Percentiles rank a stretch among this genome's conserved stretches.
Conservation (phyloP, 768 basidiomycete genomes). For the Ephemerocybe angulata region DNA sequence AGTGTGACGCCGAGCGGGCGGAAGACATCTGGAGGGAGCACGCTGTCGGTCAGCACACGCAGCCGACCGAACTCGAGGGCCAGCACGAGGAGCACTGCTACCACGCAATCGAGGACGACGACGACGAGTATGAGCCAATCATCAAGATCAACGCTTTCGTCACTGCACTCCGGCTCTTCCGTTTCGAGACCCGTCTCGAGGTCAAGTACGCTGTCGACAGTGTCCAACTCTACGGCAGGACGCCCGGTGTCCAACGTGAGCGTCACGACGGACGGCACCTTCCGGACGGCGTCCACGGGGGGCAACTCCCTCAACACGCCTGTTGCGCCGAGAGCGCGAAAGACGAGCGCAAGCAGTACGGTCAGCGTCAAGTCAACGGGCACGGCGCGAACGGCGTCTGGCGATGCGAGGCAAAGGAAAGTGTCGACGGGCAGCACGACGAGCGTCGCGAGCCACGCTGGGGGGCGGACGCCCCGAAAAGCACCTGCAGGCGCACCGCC, state of each 20-base stretch:
- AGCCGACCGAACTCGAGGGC: conserved; percentile 25
- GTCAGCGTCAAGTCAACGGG: neutral
- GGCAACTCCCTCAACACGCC: neutral
- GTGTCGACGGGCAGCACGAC: neutral
- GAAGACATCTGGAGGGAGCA: neutral
- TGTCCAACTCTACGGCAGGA: too few species aligned
- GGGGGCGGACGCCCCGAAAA: neutral
- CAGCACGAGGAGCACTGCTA: conserved; percentile 19
- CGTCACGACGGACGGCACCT: conserved; percentile 16
- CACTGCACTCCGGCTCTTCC: conserved; percentile 11
- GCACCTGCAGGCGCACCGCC: conserved; percentile 5
- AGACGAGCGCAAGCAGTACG: neutral
- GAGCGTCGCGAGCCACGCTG: neutral
- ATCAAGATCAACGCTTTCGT: neutral
- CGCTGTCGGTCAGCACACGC: conserved; percentile 1
- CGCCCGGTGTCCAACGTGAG: neutral
- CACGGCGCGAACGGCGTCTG: too few species aligned
- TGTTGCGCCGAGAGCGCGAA: neutral
- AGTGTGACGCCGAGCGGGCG: neutral
- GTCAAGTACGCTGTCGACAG: conserved; percentile 8
- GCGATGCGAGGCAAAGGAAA: too few species aligned
- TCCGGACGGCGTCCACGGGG: neutral
- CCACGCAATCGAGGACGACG: conserved; percentile 7
- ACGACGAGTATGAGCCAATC: conserved; percentile 7
- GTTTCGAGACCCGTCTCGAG: neutral